A percentile compares a stretch with the other conserved stretches of the same genome.
These are phyloP conservation scores for Auriscalpium orientale DNA, from an alignment of 768 basidiomycete species.

Conservation along the genomic window DNA sequence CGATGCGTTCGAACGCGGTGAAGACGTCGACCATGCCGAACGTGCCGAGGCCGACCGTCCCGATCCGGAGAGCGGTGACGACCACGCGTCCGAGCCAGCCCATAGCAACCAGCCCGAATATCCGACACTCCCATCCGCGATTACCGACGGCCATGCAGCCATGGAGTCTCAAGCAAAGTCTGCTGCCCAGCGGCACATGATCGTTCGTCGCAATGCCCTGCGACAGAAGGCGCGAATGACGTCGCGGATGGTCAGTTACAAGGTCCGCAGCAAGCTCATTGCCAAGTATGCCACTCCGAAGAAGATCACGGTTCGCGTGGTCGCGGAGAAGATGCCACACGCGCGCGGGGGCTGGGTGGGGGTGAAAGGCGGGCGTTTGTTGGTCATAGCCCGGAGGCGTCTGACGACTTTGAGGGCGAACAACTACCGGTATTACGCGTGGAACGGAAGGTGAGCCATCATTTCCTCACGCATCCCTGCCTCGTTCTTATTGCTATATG, in stretches of 20 bases:
- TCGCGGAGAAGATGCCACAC: neutral
- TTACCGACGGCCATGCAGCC: neutral
- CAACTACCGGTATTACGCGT: neutral
- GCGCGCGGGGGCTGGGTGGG: neutral
- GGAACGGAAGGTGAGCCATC: neutral
- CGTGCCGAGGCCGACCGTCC: no score
- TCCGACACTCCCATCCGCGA: neutral
- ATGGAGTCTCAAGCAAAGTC: neutral
- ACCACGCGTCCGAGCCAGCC: neutral
- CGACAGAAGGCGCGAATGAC: neutral
- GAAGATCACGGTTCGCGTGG: neutral
- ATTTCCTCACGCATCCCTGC: neutral
- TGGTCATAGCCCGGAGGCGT: neutral
- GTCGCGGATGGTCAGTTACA: neutral
- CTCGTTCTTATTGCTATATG: neutral
- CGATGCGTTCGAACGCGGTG: neutral
- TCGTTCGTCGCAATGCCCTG: neutral
- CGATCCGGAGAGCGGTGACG: neutral
- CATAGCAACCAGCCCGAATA: neutral
- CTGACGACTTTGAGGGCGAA: neutral
- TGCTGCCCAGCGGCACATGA: neutral
- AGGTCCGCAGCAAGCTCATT: neutral
- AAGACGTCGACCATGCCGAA: neutral
- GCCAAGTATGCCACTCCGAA: neutral
- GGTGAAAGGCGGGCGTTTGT: neutral